Conservation (phyloP, 1,284 basidiomycete genomes). For the Apiotrichum montevideense region DNA sequence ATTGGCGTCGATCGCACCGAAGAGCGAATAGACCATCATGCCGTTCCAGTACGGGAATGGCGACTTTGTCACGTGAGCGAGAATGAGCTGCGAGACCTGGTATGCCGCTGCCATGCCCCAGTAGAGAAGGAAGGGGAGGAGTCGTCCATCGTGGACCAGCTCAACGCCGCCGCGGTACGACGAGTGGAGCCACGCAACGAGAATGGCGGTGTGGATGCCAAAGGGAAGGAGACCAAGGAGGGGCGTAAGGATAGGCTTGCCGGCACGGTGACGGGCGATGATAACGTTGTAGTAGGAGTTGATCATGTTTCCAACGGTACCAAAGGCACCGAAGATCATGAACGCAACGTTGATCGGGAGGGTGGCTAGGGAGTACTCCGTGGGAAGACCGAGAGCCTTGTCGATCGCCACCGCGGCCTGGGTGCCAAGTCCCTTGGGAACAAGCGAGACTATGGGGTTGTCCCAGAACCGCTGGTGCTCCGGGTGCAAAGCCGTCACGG, state of each 20-base stretch:
- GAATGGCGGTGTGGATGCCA: constrained; percentile 60
- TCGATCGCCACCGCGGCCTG: constrained; percentile 26
- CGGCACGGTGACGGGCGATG: constrained; percentile 50
- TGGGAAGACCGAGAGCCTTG: constrained; percentile 22
- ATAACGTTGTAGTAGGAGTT: constrained; percentile 75
- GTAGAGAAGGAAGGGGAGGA: constrained; percentile 79
- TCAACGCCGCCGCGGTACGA: constrained; percentile 53
- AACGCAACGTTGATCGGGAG: constrained; percentile 78
- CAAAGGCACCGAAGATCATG: constrained; percentile 73
- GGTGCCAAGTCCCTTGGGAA: constrained; percentile 23
- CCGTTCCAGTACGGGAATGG: constrained; percentile 83
- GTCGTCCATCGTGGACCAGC: constrained; percentile 54
- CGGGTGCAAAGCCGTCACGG: constrained; percentile 57
- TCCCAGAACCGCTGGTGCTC: constrained; percentile 73
- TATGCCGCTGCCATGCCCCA: constrained; percentile 73
- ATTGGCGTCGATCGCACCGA: constrained; percentile 79
- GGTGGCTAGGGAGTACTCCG: constrained; percentile 45
- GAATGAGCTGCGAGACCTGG: constrained; percentile 80
- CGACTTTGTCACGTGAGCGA: constrained; percentile 82
- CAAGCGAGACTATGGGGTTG: constrained; percentile 30
- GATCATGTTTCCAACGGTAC: constrained; percentile 72
- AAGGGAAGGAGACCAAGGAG: constrained; percentile 75
- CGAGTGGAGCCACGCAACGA: constrained; percentile 69
- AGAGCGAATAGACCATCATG: constrained; percentile 73
- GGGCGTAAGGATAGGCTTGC: constrained; percentile 53